Evolutionary conservation across 495 filamentous ascomycete genomes (phyloP).

Genomic region (Aspergillus leporis): DNA sequence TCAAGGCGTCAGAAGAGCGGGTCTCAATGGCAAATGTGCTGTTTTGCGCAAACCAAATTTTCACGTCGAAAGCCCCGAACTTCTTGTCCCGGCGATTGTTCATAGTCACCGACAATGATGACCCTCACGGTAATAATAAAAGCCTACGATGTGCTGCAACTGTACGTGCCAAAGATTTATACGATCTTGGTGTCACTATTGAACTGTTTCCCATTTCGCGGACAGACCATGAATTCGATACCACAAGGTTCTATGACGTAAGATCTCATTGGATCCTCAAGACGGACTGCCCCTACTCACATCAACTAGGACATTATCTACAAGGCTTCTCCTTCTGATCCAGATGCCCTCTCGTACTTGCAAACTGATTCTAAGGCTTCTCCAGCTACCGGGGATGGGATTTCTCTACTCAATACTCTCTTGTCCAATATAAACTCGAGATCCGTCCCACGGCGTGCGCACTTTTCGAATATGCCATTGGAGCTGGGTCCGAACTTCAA

Average conservation of each 20-base stretch:
- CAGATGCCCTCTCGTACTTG: slow-evolving; percentile 62
- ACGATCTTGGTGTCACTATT: slow-evolving; percentile 89
- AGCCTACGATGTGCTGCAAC: slow-evolving; percentile 70
- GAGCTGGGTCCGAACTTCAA: slow-evolving; percentile 83
- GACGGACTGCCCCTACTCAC: slow-evolving; percentile 3
- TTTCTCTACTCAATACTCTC: slow-evolving; percentile 77
- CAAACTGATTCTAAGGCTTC: slow-evolving; percentile 49
- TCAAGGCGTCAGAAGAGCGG: slow-evolving; percentile 67
- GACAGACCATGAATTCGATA: slow-evolving; percentile 73
- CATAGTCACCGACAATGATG: slow-evolving; percentile 93
- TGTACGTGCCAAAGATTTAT: slow-evolving; percentile 89
- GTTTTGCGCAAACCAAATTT: slow-evolving; percentile 94
- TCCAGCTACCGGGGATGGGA: slow-evolving; percentile 64
- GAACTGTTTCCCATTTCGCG: slow-evolving; percentile 91
- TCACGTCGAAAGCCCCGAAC: slow-evolving; percentile 92
- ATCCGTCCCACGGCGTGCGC: slow-evolving; percentile 80
- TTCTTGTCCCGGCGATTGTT: slow-evolving; percentile 91
- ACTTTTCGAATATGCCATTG: slow-evolving; percentile 81
- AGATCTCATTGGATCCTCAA: slow-evolving; percentile 10
- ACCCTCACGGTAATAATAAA: slow-evolving; percentile 76
- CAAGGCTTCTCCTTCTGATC: slow-evolving; percentile 57
- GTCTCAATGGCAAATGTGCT: slow-evolving; percentile 87
- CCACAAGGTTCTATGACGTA: slow-evolving; percentile 90
- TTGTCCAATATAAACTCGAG: slow-evolving; percentile 89
- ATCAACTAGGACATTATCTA: slow-evolving; percentile 75